Base-by-base conservation (phyloP, 208 protist species). In the Trypanosoma cruzi region DNA sequence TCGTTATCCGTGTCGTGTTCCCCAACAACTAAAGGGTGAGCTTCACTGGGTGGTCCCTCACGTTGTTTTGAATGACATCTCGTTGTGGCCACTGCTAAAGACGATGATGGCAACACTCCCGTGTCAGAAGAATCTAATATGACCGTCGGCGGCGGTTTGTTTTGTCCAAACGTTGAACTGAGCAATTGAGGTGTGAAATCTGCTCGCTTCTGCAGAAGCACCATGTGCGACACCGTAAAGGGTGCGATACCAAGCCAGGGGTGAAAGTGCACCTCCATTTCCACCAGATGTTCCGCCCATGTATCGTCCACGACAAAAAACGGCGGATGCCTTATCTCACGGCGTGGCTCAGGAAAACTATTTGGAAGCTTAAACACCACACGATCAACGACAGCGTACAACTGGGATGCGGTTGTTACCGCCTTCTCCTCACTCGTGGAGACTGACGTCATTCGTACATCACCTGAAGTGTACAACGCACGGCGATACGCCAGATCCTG, bases 271-370 rank as follows among this genome's bases (percentile, higher is more conserved):
- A 96, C 54, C 44, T 85, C 77, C 54, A 90, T 71, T 64, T 96
- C 90, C 20, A 96, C 75, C 32, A 84, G 31, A 71, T 96, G 90
- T 61, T 91, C 85, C 26, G 90, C 90, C 90, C 90, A 96, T 31
- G 82, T 89, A 44, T 89, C 77, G 57, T 96, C 90, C 20, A 92
- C 84, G 62, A 96, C 84, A 49, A 91, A 75, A 55, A 90, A 96
- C 3, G 90, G 90, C 10, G 90, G 84, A 10, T 49, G 49, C 4
- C 66, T 65, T 16, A 93, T 26, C 13, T 89, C 79, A 8, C 86
- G 83, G 13, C 77, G 73, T 5, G 85, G 86, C n/a, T 83, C 62
- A 10, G 83, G 83, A 54, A 96, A 96, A 65, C 90, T 92, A 56
- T 62, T 84, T 31, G 85, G 85, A 20, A 94, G 73, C 7, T 81